Evolutionary conservation across 1,139 yeast genomes (phyloP), one percentile per base, ranked within the genome.

Genomic region (Taphrina flavorubra): DNA sequence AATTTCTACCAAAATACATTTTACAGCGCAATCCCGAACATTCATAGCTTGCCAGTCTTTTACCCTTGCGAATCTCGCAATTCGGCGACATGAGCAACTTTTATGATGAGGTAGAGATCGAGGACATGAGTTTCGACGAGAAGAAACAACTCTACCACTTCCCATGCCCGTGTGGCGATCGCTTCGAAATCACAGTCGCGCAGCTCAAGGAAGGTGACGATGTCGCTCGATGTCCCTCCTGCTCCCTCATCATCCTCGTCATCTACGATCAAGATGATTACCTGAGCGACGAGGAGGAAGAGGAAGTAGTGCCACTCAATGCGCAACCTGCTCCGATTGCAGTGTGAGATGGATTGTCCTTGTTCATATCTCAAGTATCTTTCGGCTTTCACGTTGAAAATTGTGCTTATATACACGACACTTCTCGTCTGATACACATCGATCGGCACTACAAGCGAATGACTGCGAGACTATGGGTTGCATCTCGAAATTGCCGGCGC

Each of bases 131-230:
- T 6, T 94, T 86, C 78, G 70, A 65, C 20, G 59, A 63, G 55
- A 82, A 82, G 39, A 86, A 90, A 13, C 92, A 88, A 78, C 79
- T 91, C 56, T 91, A 92, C 79, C 89, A 91, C 70, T 94, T 92
- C 75, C 99, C 99, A 5, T 94, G 99, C 81, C 99, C 99, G 0
- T 94, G 99, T 79, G 99, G 99, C 39, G 99, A 95, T 78, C 83
- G 87, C 75, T 94, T 94, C 79, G 96, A 95, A 77, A 89, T 94
- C 56, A 82, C 86, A 44, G 82, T 94, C 67, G 70, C 63, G 74
- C 99, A 95, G 76, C 81, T 95, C 78, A 82, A 83, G 72, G 97
- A 92, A 74, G 99, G 97, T 6, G 77, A 78, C 74, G 94, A 91
- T 72, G 87, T 92, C 62, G 99, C 99, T 0, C 95, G 92, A 25